phyloP scores from a whole-genome alignment of 352 stramenopile species.

The Phytophthora hybrid region DNA sequence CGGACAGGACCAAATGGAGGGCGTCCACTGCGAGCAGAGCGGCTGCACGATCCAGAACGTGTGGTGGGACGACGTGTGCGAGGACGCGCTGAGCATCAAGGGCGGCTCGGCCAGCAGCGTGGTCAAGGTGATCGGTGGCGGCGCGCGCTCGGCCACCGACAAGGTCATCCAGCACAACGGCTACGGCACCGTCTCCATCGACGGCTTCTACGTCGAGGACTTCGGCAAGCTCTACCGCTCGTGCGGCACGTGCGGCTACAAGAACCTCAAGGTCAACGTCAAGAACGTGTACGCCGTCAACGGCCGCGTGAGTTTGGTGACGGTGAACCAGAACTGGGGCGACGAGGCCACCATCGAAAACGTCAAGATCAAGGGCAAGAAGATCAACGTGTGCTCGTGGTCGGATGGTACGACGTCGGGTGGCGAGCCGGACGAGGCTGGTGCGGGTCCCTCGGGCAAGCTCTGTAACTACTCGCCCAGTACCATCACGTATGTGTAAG shows the following conservation, averaged over 20 bases:
- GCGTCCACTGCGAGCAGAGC: constrained; percentile 34
- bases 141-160: constrained; percentile 24
- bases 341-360: constrained; percentile 52
- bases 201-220: constrained; percentile 33
- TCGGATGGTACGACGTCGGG: constrained; percentile 29
- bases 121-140: constrained; percentile 42
- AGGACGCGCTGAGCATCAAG: constrained; percentile 55
- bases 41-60: constrained; percentile 35
- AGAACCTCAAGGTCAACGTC: constrained; percentile 31
- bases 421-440: constrained; percentile 26
- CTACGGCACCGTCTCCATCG: constrained; percentile 32
- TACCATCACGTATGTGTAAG: constrained; percentile 30
- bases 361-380: constrained; percentile 51
- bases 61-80: constrained; percentile 43
- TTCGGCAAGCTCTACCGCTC: constrained; percentile 35
- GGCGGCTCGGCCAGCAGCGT: constrained; percentile 42
- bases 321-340: constrained; percentile 52
- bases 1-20: constrained; percentile 43
- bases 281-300: constrained; percentile 36
- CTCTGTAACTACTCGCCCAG: constrained; percentile 40
- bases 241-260: constrained; percentile 29
- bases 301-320: constrained; percentile 43
- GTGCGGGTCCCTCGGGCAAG: constrained; percentile 25
- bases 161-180: constrained; percentile 37
- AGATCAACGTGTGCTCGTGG: constrained; percentile 35